phyloP scores from a whole-genome alignment of 164 flowering plant species.

The Nymphaea thermarum region DNA sequence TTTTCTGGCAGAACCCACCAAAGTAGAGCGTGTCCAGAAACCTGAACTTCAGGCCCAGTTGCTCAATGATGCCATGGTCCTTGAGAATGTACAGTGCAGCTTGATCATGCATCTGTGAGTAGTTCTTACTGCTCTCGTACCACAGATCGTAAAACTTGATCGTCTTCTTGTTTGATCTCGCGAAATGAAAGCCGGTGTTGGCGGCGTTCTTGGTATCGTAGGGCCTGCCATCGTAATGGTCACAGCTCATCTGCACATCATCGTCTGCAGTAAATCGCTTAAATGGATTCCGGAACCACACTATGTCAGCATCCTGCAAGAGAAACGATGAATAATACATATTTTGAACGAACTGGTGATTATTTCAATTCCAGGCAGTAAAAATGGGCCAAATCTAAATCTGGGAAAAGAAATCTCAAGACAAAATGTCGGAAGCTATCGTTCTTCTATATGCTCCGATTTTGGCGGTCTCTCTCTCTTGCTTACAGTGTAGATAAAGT shows the following conservation, averaged over 20 bases:
- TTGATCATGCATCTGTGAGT: slow-evolving; percentile 37
- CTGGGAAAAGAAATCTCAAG: background rate
- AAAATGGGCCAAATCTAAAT: background rate
- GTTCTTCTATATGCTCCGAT: too few relatives aligned
- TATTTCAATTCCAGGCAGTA: background rate
- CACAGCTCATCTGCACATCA: slow-evolving; percentile 45
- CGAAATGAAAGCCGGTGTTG: slow-evolving; percentile 49
- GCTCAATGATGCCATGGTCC: slow-evolving; percentile 9
- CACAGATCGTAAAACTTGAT: slow-evolving; percentile 25
- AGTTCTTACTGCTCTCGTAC: slow-evolving; percentile 34
- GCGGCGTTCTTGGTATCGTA: slow-evolving; percentile 12
- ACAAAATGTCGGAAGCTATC: too few relatives aligned
- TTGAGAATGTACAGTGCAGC: slow-evolving; percentile 33
- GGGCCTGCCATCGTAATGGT: slow-evolving; percentile 25
- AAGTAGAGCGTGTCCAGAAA: background rate
- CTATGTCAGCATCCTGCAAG: slow-evolving; percentile 46
- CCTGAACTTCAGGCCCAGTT: background rate
- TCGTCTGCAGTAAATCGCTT: slow-evolving; percentile 13
- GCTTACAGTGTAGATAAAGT: slow-evolving; percentile 60
- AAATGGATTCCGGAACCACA: slow-evolving; percentile 56
- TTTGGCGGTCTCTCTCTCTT: too few relatives aligned
- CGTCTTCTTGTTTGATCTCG: slow-evolving; percentile 42
- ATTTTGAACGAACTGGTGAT: background rate
- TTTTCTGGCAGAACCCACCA: background rate
- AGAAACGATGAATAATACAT: too few relatives aligned